Evolutionary conservation across 208 protist species (phyloP).

Genomic region (Trypanosoma platydactyli): DNA sequence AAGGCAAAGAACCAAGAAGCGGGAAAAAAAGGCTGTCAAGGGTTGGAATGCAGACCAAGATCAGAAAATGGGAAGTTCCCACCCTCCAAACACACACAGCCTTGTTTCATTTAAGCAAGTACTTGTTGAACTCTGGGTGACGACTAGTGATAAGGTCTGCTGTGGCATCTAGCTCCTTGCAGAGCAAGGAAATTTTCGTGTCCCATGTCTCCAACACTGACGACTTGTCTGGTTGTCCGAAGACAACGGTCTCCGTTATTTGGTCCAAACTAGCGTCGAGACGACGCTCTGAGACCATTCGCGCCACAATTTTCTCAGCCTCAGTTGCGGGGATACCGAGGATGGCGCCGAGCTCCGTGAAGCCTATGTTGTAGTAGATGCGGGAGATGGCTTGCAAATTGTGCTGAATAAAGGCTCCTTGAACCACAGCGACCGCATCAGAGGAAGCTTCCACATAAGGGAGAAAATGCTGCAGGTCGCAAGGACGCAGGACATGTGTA

Average conservation of each 20-base stretch:
- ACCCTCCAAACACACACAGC: not conserved
- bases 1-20: slow-evolving; percentile 3
- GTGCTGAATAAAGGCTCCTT: slow-evolving; percentile 85
- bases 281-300: slow-evolving; percentile 91
- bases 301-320: slow-evolving; percentile 79
- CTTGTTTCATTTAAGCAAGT: slow-evolving; percentile 28
- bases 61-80: not conserved
- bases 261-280: slow-evolving; percentile 54
- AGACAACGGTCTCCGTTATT: slow-evolving; percentile 33
- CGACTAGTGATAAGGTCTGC: slow-evolving; percentile 32
- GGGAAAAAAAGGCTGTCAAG: slow-evolving; percentile 18
- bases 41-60: not conserved
- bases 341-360: slow-evolving; percentile 83
- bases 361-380: slow-evolving; percentile 94
- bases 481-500: slow-evolving; percentile 33
- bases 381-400: slow-evolving; percentile 87
- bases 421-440: slow-evolving; percentile 25
- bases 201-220: slow-evolving; percentile 37
- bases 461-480: slow-evolving; percentile 44
- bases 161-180: slow-evolving; percentile 37
- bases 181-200: slow-evolving; percentile 29
- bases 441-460: slow-evolving; percentile 38
- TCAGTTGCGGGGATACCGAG: slow-evolving; percentile 68
- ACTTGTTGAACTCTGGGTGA: slow-evolving; percentile 34
- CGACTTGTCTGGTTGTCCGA: slow-evolving; percentile 30